Percentiles rank a stretch among this genome's conserved stretches.
These are phyloP conservation scores for Candida tibetensis DNA, from an alignment of 805 yeast genomes.

Conservation along the genomic window DNA sequence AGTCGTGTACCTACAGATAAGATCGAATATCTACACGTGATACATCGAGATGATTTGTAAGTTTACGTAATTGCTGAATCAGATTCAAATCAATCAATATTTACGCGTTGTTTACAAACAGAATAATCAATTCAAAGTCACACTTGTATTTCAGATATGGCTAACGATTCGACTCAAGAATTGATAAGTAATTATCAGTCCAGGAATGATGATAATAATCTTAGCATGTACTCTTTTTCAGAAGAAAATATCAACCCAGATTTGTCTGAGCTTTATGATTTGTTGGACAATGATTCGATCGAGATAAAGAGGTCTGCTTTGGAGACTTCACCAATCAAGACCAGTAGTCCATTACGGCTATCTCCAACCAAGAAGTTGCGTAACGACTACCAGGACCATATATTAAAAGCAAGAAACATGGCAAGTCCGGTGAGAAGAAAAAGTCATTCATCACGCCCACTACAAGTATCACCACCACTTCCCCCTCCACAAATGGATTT, in stretches of 20 bases:
- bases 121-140: too few species aligned
- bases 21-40: too few species aligned
- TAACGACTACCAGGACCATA: slow-evolving; percentile 18
- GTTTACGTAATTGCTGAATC: too few species aligned
- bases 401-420: slow-evolving; percentile 10
- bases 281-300: slow-evolving; percentile 18
- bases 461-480: neutral
- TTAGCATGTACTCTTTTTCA: slow-evolving; percentile 16
- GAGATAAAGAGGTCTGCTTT: slow-evolving; percentile 11
- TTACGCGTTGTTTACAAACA: slow-evolving; percentile 8
- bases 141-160: neutral
- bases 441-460: neutral
- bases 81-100: too few species aligned
- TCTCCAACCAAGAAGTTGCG: slow-evolving; percentile 17
- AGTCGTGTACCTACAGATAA: too few species aligned
- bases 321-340: slow-evolving; percentile 9
- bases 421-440: slow-evolving; percentile 15
- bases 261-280: slow-evolving; percentile 11
- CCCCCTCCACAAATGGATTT: slow-evolving; percentile 1
- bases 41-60: too few species aligned
- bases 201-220: slow-evolving; percentile 13
- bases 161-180: slow-evolving; percentile 13
- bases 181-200: slow-evolving; percentile 11
- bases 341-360: slow-evolving; percentile 10
- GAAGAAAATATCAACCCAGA: slow-evolving; percentile 1